Conservation (phyloP, 768 basidiomycete species). For the Termitomyces sp. region DNA sequence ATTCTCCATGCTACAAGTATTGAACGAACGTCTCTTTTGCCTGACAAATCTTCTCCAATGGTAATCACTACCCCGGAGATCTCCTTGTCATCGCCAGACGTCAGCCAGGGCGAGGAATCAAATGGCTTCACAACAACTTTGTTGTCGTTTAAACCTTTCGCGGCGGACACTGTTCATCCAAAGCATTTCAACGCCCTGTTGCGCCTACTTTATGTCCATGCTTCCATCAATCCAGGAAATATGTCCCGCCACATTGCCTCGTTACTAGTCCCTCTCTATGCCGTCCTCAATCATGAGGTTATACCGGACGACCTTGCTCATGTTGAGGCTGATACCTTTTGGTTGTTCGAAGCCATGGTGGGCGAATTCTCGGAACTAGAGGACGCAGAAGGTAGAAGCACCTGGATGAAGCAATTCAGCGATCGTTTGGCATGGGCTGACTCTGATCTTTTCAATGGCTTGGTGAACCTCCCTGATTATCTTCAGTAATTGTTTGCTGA, state of each 20-base stretch:
- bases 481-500: conserved; percentile 3
- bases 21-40: conserved; percentile 33
- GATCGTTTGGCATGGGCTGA: conserved; percentile 63
- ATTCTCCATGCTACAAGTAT: conserved; percentile 32
- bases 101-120: conserved; percentile 18
- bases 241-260: conserved; percentile 67
- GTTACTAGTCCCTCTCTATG: conserved; percentile 66
- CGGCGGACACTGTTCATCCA: conserved; percentile 47
- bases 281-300: conserved; percentile 56
- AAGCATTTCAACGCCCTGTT: conserved; percentile 61
- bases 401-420: conserved; percentile 64
- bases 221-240: conserved; percentile 67
- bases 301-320: conserved; percentile 59
- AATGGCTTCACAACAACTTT: conserved; percentile 43
- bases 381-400: conserved; percentile 56
- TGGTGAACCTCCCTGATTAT: conserved; percentile 40
- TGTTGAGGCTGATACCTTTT: conserved; percentile 78
- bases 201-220: conserved; percentile 70
- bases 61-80: conserved; percentile 24
- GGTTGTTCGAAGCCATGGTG: conserved; percentile 73
- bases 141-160: conserved; percentile 42
- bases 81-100: conserved; percentile 34
- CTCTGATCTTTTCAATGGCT: conserved; percentile 49
- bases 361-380: conserved; percentile 74
- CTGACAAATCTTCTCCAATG: conserved; percentile 25